Evolutionary conservation across 148 eudicot species (phyloP).

Genomic region (Dysphania ambrosioides): DNA sequence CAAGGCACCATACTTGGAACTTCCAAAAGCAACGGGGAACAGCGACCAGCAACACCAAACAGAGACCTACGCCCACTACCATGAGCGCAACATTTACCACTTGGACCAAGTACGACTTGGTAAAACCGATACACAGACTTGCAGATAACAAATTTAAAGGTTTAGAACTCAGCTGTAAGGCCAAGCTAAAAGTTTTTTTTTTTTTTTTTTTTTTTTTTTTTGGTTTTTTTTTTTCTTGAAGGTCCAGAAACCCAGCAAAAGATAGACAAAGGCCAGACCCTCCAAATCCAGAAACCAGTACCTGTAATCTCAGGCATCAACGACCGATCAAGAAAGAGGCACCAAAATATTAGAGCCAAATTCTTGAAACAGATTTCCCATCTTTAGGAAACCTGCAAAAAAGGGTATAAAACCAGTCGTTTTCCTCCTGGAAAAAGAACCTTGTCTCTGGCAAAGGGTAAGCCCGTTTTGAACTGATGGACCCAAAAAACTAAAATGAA

Average conservation of each 20-base stretch:
- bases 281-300: constrained; percentile 27
- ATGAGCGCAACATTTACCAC: constrained; percentile 13
- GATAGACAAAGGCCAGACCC: constrained; percentile 30
- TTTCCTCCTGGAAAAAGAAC: constrained; percentile 55
- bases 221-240: constrained; percentile 10
- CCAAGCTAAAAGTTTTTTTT: constrained; percentile 20
- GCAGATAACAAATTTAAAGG: neutral
- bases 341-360: constrained; percentile 27
- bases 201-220: too few species aligned
- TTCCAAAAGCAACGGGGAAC: constrained; percentile 42
- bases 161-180: constrained; percentile 20
- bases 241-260: constrained; percentile 36
- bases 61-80: constrained; percentile 25
- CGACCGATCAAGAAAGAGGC: constrained; percentile 37
- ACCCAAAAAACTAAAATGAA: constrained; percentile 52
- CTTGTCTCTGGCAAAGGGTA: constrained; percentile 24
- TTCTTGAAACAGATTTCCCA: constrained; percentile 62
- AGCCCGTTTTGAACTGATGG: constrained; percentile 41
- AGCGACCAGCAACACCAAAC: constrained; percentile 18
- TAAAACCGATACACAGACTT: constrained; percentile 27
- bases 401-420: constrained; percentile 34
- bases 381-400: constrained; percentile 51
- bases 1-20: constrained; percentile 42
- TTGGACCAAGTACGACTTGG: constrained; percentile 30
- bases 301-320: constrained; percentile 41